A percentile compares a stretch with the other conserved stretches of the same genome.
phyloP scores from a whole-genome alignment of 805 yeast genomes.

The Metschnikowia baotianmanensis region DNA sequence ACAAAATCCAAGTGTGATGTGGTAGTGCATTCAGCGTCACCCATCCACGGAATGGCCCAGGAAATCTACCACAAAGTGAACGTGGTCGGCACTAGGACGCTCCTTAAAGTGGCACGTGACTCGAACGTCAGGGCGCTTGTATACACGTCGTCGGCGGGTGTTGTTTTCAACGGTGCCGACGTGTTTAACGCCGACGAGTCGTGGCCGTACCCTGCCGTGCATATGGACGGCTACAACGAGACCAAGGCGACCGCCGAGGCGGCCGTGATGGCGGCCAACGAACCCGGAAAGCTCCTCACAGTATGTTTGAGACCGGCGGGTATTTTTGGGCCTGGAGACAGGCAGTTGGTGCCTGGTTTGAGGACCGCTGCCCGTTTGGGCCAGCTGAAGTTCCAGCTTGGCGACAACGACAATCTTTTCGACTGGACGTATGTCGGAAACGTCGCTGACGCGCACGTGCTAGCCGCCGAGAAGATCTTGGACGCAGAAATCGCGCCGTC shows the following conservation, averaged over 20 bases:
- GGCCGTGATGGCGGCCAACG: conserved; percentile 73
- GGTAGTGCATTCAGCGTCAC: conserved; percentile 94
- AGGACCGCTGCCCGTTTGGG: conserved; percentile 79
- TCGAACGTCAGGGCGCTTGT: conserved; percentile 64
- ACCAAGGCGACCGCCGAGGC: conserved; percentile 91
- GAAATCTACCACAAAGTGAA: conserved; percentile 86
- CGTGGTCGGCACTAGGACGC: conserved; percentile 80
- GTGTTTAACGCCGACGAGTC: conserved; percentile 88
- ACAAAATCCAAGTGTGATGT: conserved; percentile 59
- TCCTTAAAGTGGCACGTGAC: conserved; percentile 61
- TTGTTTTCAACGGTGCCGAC: conserved; percentile 93
- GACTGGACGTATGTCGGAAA: conserved; percentile 99
- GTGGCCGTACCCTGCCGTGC: conserved; percentile 87
- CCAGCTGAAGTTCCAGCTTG: conserved; percentile 89
- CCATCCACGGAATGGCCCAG: conserved; percentile 81
- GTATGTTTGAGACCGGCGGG: conserved; percentile 96
- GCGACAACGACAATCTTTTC: conserved; percentile 88
- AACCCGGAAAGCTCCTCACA: conserved; percentile 58
- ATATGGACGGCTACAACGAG: conserved; percentile 96
- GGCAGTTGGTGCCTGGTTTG: conserved; percentile 92
- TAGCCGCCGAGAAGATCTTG: conserved; percentile 79
- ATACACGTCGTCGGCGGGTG: conserved; percentile 97
- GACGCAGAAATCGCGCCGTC: conserved; percentile 38
- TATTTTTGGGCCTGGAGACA: conserved; percentile 97
- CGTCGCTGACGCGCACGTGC: conserved; percentile 93